phyloP scores from a whole-genome alignment of 2,329 filamentous ascomycete genomes.

The Sclerotinia trifoliorum region DNA sequence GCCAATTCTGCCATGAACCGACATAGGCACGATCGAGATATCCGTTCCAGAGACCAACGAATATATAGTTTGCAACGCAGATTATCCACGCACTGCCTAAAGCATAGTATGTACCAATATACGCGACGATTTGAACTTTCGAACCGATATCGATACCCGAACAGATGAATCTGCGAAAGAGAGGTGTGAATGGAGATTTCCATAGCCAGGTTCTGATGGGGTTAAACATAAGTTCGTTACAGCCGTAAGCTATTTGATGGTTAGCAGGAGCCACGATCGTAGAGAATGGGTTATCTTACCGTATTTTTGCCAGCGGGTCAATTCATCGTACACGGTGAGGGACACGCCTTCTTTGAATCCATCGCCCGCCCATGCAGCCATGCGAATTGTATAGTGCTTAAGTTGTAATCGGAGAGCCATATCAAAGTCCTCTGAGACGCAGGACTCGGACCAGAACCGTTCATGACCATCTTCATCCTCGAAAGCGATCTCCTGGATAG shows the following conservation, averaged over 20 bases:
- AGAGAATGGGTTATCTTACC: neutral
- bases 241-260: conserved; percentile 54
- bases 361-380: conserved; percentile 66
- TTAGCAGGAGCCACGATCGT: neutral
- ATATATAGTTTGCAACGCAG: conserved; percentile 67
- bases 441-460: conserved; percentile 72
- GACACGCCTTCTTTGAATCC: conserved; percentile 74
- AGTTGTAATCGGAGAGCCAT: conserved; percentile 71
- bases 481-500: conserved; percentile 57
- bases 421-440: conserved; percentile 77
- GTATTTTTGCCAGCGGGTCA: conserved; percentile 72
- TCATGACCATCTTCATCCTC: conserved; percentile 51
- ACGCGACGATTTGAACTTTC: conserved; percentile 69
- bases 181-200: conserved; percentile 61
- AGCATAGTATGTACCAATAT: conserved; percentile 62
- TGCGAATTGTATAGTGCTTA: conserved; percentile 64
- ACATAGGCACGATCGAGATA: conserved; percentile 65
- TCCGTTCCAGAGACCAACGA: conserved; percentile 69
- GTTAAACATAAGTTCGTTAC: conserved; percentile 69
- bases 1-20: conserved; percentile 63
- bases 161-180: conserved; percentile 59
- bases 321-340: conserved; percentile 69
- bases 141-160: conserved; percentile 62
- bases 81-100: conserved; percentile 65
- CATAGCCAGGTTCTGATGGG: conserved; percentile 61